Conservation (phyloP, 2,329 filamentous ascomycete species). For the Alternaria triticimaculans region DNA sequence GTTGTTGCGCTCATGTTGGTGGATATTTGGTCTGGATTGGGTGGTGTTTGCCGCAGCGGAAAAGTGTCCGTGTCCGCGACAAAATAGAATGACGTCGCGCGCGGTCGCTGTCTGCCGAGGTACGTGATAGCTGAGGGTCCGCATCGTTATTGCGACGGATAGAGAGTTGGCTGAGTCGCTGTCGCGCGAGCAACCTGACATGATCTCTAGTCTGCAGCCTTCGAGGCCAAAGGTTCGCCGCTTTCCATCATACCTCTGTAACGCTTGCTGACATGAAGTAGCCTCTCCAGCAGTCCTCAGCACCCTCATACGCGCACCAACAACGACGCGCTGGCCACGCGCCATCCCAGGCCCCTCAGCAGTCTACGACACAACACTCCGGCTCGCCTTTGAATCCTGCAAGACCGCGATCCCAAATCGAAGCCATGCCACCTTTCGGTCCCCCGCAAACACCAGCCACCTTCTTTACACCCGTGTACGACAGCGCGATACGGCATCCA, state of each 20-base stretch:
- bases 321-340: slow-evolving; percentile 33
- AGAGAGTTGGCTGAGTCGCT: slow-evolving; percentile 12
- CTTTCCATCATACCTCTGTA: not conserved
- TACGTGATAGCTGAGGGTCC: slow-evolving; percentile 15
- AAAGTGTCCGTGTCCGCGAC: slow-evolving; percentile 28
- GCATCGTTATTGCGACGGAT: not conserved
- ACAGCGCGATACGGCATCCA: slow-evolving; percentile 70
- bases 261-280: slow-evolving; percentile 20
- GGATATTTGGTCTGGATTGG: slow-evolving; percentile 13
- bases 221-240: slow-evolving; percentile 48
- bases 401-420: slow-evolving; percentile 53
- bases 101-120: slow-evolving; percentile 29
- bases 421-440: slow-evolving; percentile 55
- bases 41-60: slow-evolving; percentile 27
- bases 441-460: slow-evolving; percentile 22
- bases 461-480: slow-evolving; percentile 48
- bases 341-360: slow-evolving; percentile 11
- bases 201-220: slow-evolving; percentile 51
- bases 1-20: slow-evolving; percentile 4
- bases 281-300: slow-evolving; percentile 31
- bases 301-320: slow-evolving; percentile 32
- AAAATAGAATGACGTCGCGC: slow-evolving; percentile 30
- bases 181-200: slow-evolving; percentile 22
- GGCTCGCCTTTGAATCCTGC: not conserved
- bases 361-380: not conserved